Percentiles rank a stretch among this genome's conserved stretches.
These are phyloP conservation scores for Lasiosphaeris hirsuta DNA, from an alignment of 495 filamentous ascomycete genomes.

Conservation along the genomic window DNA sequence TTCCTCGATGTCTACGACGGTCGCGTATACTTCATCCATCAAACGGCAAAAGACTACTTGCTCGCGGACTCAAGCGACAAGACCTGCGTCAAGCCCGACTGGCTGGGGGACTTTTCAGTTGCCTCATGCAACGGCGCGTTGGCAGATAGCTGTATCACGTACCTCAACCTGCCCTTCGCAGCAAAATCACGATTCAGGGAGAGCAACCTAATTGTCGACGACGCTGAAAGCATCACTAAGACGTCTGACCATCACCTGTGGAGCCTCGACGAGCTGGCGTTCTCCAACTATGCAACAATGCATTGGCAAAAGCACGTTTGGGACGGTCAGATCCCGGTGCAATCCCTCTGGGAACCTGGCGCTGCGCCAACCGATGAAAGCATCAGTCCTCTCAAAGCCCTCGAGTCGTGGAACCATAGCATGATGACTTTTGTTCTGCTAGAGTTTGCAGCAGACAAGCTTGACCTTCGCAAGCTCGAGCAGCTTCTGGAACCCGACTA, in stretches of 20 bases:
- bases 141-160: slow-evolving; percentile 18
- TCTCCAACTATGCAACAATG: slow-evolving; percentile 6
- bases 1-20: slow-evolving; percentile 32
- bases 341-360: background rate
- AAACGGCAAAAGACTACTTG: slow-evolving; percentile 43
- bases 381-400: background rate
- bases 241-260: background rate
- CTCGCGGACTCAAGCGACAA: slow-evolving; percentile 1
- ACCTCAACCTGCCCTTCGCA: slow-evolving; percentile 14
- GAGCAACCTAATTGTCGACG: background rate
- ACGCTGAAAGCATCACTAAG: background rate
- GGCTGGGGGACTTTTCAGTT: slow-evolving; percentile 17
- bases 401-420: slow-evolving; percentile 1
- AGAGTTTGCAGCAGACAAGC: background rate
- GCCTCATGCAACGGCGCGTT: slow-evolving; percentile 14
- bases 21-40: slow-evolving; percentile 39
- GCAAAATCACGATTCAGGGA: slow-evolving; percentile 1
- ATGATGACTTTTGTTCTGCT: background rate
- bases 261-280: slow-evolving; percentile 8
- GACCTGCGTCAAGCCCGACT: slow-evolving; percentile 4
- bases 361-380: background rate
- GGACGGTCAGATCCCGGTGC: background rate
- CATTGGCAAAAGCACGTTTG: slow-evolving; percentile 7
- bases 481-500: background rate
- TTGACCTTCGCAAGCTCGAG: background rate